Evolutionary conservation across 352 stramenopile species (phyloP), one percentile per base, ranked within the genome.

Genomic region (Globisporangium cederbergense): DNA sequence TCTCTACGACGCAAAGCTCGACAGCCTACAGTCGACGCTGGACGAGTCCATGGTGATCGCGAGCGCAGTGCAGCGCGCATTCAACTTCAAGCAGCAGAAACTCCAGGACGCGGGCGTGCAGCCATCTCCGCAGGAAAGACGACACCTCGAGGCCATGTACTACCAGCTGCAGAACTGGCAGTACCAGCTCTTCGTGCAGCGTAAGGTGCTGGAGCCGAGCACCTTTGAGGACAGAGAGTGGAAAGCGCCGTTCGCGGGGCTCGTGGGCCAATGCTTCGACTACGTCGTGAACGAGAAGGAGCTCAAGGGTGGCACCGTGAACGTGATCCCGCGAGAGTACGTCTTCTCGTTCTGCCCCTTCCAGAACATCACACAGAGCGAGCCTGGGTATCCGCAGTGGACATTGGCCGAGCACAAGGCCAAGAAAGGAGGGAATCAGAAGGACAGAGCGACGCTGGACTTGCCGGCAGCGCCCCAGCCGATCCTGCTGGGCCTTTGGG

Each of bases 281-380:
- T 89, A 78, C 54, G 76, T 64, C 2, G 75, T 90, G 42, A 71
- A 90, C 57, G 82, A 87, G 64, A 93, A 91, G 60, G 67, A 89
- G 60, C 66, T 87, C 43, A 91, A 93, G 51, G 86, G 86, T 34
- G 86, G 82, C 43, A 88, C 83, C 0, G 76, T 81, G 55, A 95
- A 91, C 67, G 82, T 91, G 13, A 77, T 95, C 22, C 82, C 86
- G 54, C 69, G 83, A 25, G 72, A 78, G 43, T 88, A 88, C 67
- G 69, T 76, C 16, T 83, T 91, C 60, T 70, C 78, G 13, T 63
- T 91, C 52, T 93, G 83, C 62, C 86, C 86, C 32, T 95, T 95
- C 68, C 79, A 91, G 63, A 95, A 95, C 68, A 45, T 91, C 55
- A 89, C 86, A 16, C 83, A 93, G 73, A 82, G 70, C 22, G 86